Conservation (phyloP, 2,329 filamentous ascomycete species). For the Verruconis gallopava region DNA sequence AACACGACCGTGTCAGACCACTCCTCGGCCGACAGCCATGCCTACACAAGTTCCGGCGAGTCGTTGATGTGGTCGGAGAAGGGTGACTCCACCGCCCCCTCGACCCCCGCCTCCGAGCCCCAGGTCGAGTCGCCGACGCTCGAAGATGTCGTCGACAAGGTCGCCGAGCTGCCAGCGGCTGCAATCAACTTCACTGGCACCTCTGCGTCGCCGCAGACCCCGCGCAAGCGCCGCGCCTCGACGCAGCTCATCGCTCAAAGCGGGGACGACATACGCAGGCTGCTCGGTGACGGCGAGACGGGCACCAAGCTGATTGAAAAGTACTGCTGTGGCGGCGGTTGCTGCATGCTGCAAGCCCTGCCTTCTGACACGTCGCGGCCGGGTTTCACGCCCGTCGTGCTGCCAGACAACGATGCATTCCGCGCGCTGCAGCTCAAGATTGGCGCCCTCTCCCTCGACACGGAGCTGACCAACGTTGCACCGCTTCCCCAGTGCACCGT, state of each 20-base stretch:
- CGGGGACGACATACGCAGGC: conserved; percentile 43
- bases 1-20: background rate
- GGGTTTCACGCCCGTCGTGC: conserved; percentile 33
- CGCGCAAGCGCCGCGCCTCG: conserved; percentile 50
- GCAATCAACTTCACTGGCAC: conserved; percentile 23
- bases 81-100: conserved; percentile 29
- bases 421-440: conserved; percentile 65
- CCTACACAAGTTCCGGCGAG: conserved; percentile 23
- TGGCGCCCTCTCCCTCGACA: conserved; percentile 56
- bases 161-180: conserved; percentile 25
- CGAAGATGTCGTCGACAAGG: conserved; percentile 27
- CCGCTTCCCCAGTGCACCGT: conserved; percentile 65
- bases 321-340: conserved; percentile 52
- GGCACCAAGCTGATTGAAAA: conserved; percentile 49
- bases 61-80: conserved; percentile 28
- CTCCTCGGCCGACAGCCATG: background rate
- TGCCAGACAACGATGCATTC: conserved; percentile 77
- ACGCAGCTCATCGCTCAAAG: conserved; percentile 52
- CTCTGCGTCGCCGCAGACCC: conserved; percentile 20
- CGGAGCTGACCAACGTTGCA: conserved; percentile 55
- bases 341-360: conserved; percentile 46
- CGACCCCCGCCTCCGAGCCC: conserved; percentile 31
- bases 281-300: conserved; percentile 41
- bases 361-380: conserved; percentile 33
- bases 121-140: conserved; percentile 19